These are phyloP conservation scores for Starmera caribaea DNA, from an alignment of 805 yeast species.

Conservation along the genomic window DNA sequence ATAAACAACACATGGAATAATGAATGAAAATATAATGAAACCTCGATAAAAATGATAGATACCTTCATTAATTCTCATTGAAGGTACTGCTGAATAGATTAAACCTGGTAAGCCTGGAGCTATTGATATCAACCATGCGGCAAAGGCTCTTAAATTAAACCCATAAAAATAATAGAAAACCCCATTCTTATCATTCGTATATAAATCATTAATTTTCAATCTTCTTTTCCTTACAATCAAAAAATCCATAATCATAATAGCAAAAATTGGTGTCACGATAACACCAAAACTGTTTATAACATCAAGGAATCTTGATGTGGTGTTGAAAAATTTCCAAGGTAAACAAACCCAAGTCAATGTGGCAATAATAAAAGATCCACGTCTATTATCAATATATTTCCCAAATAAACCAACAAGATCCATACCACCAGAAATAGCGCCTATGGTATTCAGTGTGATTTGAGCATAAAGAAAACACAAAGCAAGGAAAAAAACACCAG, in stretches of 20 bases:
- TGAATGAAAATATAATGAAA: slow-evolving; percentile 21
- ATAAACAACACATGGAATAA: slow-evolving; percentile 18
- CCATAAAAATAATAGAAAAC: slow-evolving; percentile 22
- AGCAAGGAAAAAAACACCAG: slow-evolving; percentile 31
- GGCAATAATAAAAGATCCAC: slow-evolving; percentile 28
- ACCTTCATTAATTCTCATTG: slow-evolving; percentile 11
- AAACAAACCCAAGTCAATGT: slow-evolving; percentile 27
- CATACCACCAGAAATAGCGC: slow-evolving; percentile 28
- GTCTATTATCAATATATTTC: slow-evolving; percentile 21
- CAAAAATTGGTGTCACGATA: slow-evolving; percentile 27
- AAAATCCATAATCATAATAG: slow-evolving; percentile 27
- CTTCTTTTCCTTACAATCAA: slow-evolving; percentile 23
- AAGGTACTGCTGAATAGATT: slow-evolving; percentile 20
- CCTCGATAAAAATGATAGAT: slow-evolving; percentile 21
- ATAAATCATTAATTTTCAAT: slow-evolving; percentile 25
- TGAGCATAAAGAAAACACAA: slow-evolving; percentile 26
- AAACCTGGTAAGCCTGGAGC: slow-evolving; percentile 32
- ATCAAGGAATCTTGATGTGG: slow-evolving; percentile 24
- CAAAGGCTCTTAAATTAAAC: slow-evolving; percentile 20
- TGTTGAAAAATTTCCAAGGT: slow-evolving; percentile 31
- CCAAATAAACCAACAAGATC: slow-evolving; percentile 18
- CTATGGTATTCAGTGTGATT: slow-evolving; percentile 24
- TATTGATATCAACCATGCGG: slow-evolving; percentile 19
- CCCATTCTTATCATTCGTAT: slow-evolving; percentile 19
- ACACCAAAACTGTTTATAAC: slow-evolving; percentile 31